A percentile compares a stretch with the other conserved stretches of the same genome.
Evolutionary conservation across 805 yeast genomes (phyloP).

Genomic region (Blastobotrys parvus): DNA sequence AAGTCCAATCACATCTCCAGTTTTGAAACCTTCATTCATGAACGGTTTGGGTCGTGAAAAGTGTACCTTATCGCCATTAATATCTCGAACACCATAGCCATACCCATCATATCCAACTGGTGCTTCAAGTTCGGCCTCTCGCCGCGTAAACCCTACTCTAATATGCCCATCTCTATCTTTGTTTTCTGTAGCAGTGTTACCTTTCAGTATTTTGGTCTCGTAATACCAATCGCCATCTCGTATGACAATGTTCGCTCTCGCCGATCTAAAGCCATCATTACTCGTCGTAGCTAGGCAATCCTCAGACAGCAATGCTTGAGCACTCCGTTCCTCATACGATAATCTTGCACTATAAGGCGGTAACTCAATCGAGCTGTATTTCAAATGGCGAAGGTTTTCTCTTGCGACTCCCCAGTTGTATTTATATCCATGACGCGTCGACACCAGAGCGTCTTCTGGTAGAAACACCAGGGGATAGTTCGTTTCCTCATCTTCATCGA

Average conservation of each 20-base stretch:
- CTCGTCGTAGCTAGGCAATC: constrained; percentile 46
- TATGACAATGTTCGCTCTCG: constrained; percentile 64
- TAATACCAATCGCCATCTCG: constrained; percentile 74
- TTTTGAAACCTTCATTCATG: constrained; percentile 46
- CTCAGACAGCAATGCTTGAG: constrained; percentile 38
- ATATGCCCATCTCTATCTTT: constrained; percentile 46
- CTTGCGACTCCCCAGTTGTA: constrained; percentile 68
- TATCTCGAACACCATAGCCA: constrained; percentile 85
- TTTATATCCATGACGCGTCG: constrained; percentile 70
- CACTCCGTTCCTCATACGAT: constrained; percentile 62
- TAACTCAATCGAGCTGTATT: constrained; percentile 65
- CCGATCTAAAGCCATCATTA: constrained; percentile 70
- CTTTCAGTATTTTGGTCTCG: constrained; percentile 56
- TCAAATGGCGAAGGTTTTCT: constrained; percentile 44
- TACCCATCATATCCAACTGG: constrained; percentile 95
- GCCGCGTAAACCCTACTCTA: constrained; percentile 71
- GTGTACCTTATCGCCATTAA: constrained; percentile 66
- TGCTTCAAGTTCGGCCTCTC: constrained; percentile 85
- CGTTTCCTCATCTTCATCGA: not conserved
- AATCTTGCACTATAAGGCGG: constrained; percentile 56
- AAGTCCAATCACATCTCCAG: constrained; percentile 82
- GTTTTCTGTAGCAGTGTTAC: too few species aligned
- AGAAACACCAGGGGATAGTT: constrained; percentile 13
- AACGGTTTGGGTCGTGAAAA: constrained; percentile 56
- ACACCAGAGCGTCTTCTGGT: constrained; percentile 60